Evolutionary conservation across 345 rosid species (phyloP), one percentile per base, ranked within the genome.

Genomic region (Melastoma malabathricum): DNA sequence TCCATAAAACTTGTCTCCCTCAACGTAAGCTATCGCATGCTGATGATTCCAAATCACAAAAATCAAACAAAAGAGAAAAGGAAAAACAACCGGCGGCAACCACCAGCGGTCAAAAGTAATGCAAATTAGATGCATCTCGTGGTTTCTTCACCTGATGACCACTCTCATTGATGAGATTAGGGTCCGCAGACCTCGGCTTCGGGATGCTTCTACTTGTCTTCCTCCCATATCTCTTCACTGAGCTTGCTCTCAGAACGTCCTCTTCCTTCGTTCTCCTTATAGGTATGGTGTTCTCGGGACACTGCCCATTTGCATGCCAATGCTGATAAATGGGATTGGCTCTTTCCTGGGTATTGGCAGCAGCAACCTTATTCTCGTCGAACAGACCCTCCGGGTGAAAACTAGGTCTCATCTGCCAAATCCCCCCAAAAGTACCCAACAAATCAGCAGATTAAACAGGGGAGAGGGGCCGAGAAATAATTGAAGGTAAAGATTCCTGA

Each of bases 21-120:
- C 84, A 27, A 84, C 88, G 72, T 87, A 92, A 43, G 93, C 98
- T 65, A 92, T 87, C 0, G 95, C 98, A 81, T 92, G 98, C 98
- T 87, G 62, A 60, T 63, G 53, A 46, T 61, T 59, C 48, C 55
- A 62, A 57, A 34, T 15, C 55, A 38, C 18, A 47, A 53, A 43
- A 57, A 52, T 39, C 58, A 55, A 56, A 53, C 25, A 59, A 41
- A 67, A 34, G 27, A 59, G 46, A 18, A 48, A 52, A 19, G 51
- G n/a, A 5, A 16, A 64, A 59, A 57, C 48, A 39, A 15, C 18
- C n/a, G 48, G 50, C 43, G 16, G 20, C 48, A 13, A 50, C 57
- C 39, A 63, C 31, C 43, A 16, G 20, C 51, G 12, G 6, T 46
- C 19, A 15, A 52, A 43, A 51, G 58, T 44, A 19, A 49, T 59